These are phyloP conservation scores for Xylaria polymorpha DNA, from an alignment of 2,329 filamentous ascomycete genomes.

Conservation along the genomic window DNA sequence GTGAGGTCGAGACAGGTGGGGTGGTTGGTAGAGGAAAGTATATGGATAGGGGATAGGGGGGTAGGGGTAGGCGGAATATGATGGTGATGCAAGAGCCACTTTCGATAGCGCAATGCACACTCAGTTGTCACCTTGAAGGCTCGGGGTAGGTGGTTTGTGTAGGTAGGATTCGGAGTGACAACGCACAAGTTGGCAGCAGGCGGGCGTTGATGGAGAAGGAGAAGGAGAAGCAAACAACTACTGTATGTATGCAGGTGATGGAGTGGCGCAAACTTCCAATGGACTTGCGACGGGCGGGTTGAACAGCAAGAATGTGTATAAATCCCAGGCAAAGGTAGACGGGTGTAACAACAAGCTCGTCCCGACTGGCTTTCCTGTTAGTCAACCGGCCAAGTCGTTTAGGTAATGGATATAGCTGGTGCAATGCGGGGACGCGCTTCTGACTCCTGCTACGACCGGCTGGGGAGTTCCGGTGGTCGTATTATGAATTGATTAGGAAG, in stretches of 20 bases:
- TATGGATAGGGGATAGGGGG: constrained; percentile 9
- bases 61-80: constrained; percentile 4
- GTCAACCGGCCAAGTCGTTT: constrained; percentile 57
- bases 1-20: constrained; percentile 13
- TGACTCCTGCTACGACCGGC: constrained; percentile 40
- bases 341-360: constrained; percentile 36
- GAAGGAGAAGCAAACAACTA: constrained; percentile 4
- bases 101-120: constrained; percentile 46
- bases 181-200: constrained; percentile 1
- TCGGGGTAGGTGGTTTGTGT: background rate
- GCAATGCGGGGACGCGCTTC: constrained; percentile 56
- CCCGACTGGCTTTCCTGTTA: constrained; percentile 57
- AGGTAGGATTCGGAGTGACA: constrained; percentile 34
- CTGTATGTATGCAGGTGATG: background rate
- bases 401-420: constrained; percentile 58
- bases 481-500: constrained; percentile 26
- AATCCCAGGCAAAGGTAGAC: background rate
- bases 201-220: background rate
- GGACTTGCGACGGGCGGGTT: background rate
- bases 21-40: background rate
- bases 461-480: constrained; percentile 5
- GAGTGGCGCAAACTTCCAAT: constrained; percentile 23
- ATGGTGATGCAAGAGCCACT: constrained; percentile 44
- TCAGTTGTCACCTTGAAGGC: background rate
- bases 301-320: constrained; percentile 13